Evolutionary conservation across 2,329 filamentous ascomycete genomes (phyloP).

Genomic region (Hymenoscyphus salicellus): DNA sequence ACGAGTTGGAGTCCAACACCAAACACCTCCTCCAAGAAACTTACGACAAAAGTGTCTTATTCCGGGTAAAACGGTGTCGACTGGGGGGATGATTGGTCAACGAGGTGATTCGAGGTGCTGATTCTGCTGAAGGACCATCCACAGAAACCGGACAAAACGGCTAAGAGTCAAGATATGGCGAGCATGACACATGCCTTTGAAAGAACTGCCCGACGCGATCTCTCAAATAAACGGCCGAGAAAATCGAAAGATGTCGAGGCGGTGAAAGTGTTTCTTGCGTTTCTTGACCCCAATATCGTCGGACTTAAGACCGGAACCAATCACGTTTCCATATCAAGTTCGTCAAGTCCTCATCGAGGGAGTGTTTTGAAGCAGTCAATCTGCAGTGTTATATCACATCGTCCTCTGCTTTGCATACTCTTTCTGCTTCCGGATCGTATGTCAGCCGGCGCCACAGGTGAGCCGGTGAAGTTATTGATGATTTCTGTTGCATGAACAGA

Average conservation of each 20-base stretch:
- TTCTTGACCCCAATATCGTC: constrained; percentile 11
- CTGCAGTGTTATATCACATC: constrained; percentile 15
- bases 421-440: constrained; percentile 12
- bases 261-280: constrained; percentile 18
- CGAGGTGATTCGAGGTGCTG: constrained; percentile 10
- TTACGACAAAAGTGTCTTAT: constrained; percentile 16
- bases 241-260: constrained; percentile 6
- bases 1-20: constrained; percentile 15
- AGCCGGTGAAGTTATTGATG: constrained; percentile 16
- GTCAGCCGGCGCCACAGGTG: constrained; percentile 22
- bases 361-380: constrained; percentile 8
- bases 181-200: constrained; percentile 13
- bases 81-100: constrained; percentile 16
- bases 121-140: background rate
- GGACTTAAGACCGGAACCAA: constrained; percentile 5
- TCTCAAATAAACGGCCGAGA: constrained; percentile 17
- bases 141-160: background rate
- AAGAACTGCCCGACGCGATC: constrained; percentile 8
- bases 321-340: background rate
- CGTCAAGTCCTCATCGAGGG: background rate
- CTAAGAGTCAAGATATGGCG: constrained; percentile 5
- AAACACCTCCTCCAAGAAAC: constrained; percentile 13
- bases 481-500: constrained; percentile 17
- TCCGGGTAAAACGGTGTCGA: constrained; percentile 20
- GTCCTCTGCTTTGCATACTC: constrained; percentile 6